Conservation (phyloP, 768 basidiomycete species). For the Boletus pseudopeckii region DNA sequence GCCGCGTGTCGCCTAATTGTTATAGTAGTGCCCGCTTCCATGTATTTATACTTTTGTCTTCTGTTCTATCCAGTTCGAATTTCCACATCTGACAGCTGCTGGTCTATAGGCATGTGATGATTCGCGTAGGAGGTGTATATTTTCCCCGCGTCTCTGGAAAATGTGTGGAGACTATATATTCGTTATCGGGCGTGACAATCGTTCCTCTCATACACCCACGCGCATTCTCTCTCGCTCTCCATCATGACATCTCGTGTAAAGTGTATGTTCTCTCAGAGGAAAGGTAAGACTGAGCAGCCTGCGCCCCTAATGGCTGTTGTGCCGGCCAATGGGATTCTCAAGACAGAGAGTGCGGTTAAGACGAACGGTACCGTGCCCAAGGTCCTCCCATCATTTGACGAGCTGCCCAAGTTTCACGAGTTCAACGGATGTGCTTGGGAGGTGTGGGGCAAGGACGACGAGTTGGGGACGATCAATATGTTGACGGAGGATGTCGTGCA, state of each 20-base stretch:
- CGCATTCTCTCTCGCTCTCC: not conserved
- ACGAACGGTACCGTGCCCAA: constrained; percentile 19
- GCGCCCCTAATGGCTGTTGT: not conserved
- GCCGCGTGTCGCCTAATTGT: constrained; percentile 13
- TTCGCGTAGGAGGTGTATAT: not conserved
- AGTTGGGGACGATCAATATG: constrained; percentile 65
- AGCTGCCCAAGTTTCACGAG: constrained; percentile 41
- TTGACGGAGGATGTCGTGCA: constrained; percentile 63
- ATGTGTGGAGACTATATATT: constrained; percentile 3
- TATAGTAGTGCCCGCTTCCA: constrained; percentile 9
- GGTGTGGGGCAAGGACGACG: constrained; percentile 62
- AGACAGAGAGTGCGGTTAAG: not conserved
- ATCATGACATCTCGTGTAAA: constrained; percentile 17
- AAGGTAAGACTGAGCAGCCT: constrained; percentile 8
- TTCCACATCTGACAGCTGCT: constrained; percentile 11
- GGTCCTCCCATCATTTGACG: constrained; percentile 45
- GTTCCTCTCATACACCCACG: not conserved
- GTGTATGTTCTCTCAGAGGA: constrained; percentile 13
- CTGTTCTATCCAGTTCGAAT: constrained; percentile 3
- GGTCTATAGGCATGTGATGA: constrained; percentile 4
- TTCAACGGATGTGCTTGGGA: constrained; percentile 63
- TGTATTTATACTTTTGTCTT: constrained; percentile 26
- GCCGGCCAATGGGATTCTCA: not conserved
- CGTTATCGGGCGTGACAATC: not conserved
- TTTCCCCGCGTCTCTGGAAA: not conserved